Percentiles rank a stretch among this genome's conserved stretches.
phyloP scores from a whole-genome alignment of 768 basidiomycete genomes.

The Lentinula edodes region DNA sequence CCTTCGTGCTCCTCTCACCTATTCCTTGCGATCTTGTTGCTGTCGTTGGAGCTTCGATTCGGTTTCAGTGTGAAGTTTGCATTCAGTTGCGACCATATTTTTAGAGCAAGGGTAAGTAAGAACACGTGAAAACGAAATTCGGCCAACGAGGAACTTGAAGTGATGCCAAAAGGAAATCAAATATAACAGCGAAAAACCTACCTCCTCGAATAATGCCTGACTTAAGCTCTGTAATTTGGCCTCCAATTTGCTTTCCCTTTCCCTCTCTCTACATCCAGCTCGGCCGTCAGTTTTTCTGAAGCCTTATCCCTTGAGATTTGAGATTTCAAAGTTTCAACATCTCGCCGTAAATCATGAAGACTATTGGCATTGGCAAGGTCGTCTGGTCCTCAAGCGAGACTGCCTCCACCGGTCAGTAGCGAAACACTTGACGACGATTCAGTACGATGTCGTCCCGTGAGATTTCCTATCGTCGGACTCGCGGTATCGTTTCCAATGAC shows the following conservation, averaged over 20 bases:
- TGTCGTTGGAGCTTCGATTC: conserved; percentile 55
- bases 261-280: conserved; percentile 36
- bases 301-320: neutral
- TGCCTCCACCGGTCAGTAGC: conserved; percentile 21
- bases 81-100: conserved; percentile 81
- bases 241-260: conserved; percentile 66
- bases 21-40: conserved; percentile 56
- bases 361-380: conserved; percentile 9
- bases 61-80: conserved; percentile 64
- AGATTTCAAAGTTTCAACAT: neutral
- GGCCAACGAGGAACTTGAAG: too few relatives aligned
- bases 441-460: conserved; percentile 20
- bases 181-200: conserved; percentile 14
- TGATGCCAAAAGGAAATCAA: too few relatives aligned
- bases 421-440: conserved; percentile 34
- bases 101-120: conserved; percentile 21
- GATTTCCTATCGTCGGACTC: neutral
- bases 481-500: neutral
- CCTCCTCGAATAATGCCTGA: conserved; percentile 86
- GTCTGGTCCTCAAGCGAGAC: neutral
- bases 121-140: too few relatives aligned
- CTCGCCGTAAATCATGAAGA: neutral
- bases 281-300: conserved; percentile 1
- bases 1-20: conserved; percentile 46
- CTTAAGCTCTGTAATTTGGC: conserved; percentile 73